Percentiles rank a stretch among this genome's conserved stretches.
Conservation (phyloP, 768 basidiomycete genomes). For the Lentinula boryana region DNA sequence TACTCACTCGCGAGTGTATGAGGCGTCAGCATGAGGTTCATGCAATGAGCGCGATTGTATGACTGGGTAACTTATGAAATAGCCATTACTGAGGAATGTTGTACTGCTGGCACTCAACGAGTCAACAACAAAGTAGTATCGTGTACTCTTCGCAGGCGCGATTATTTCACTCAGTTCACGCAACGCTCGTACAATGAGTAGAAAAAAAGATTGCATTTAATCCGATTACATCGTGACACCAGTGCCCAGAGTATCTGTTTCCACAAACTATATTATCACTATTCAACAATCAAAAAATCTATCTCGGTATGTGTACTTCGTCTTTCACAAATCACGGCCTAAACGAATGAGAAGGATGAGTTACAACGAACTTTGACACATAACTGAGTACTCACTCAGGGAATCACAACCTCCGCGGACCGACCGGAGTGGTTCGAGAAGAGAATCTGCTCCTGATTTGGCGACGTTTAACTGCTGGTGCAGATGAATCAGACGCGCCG, state of each 20-base stretch:
- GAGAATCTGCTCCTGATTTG: background rate
- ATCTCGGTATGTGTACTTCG: background rate
- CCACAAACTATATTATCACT: background rate
- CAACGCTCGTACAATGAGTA: background rate
- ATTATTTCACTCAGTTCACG: no score
- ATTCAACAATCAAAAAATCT: background rate
- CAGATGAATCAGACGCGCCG: background rate
- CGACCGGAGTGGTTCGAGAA: background rate
- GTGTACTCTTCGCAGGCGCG: no score
- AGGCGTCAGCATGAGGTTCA: no score
- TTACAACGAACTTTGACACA: background rate
- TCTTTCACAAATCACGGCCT: background rate
- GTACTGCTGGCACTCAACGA: no score
- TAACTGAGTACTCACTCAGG: background rate
- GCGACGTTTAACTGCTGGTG: background rate
- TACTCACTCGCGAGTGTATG: no score
- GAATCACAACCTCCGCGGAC: background rate
- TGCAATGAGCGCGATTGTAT: no score
- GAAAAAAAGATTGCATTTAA: background rate
- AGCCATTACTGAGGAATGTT: no score
- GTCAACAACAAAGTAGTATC: no score
- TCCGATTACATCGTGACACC: background rate
- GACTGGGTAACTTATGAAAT: no score
- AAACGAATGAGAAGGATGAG: background rate
- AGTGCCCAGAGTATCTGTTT: slow-evolving; percentile 2